Conservation (phyloP, 345 rosid genomes). For the Eucalyptus marginata region DNA sequence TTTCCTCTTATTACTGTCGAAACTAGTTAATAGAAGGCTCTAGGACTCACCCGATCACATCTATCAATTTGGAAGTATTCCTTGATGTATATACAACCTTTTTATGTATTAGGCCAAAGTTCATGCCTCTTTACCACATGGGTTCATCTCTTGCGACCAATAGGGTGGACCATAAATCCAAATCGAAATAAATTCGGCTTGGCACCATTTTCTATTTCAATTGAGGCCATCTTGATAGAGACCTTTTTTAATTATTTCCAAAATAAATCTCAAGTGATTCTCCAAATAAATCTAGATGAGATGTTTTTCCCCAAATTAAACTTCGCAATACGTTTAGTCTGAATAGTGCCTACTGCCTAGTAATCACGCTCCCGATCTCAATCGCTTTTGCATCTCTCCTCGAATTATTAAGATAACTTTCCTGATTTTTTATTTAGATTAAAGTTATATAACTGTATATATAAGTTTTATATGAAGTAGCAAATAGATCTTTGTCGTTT, state of each 20-base stretch:
- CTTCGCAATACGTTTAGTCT: fast-evolving
- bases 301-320: neutral
- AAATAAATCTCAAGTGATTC: no score
- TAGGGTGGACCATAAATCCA: neutral
- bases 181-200: no score
- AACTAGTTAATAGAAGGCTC: neutral
- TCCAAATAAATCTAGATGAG: neutral
- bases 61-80: neutral
- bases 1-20: neutral
- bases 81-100: neutral
- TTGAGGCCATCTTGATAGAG: neutral
- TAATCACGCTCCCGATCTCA: neutral
- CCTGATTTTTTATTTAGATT: neutral
- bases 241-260: neutral
- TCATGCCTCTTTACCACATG: neutral
- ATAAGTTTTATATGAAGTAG: neutral
- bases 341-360: neutral
- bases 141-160: neutral
- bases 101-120: neutral
- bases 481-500: neutral
- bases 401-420: no score
- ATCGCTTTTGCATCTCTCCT: neutral
- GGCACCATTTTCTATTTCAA: neutral
- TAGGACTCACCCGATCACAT: no score
- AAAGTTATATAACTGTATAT: neutral